A percentile compares a stretch with the other conserved stretches of the same genome.
Conservation (phyloP, 352 stramenopile genomes). For the Pythium brachiatum region DNA sequence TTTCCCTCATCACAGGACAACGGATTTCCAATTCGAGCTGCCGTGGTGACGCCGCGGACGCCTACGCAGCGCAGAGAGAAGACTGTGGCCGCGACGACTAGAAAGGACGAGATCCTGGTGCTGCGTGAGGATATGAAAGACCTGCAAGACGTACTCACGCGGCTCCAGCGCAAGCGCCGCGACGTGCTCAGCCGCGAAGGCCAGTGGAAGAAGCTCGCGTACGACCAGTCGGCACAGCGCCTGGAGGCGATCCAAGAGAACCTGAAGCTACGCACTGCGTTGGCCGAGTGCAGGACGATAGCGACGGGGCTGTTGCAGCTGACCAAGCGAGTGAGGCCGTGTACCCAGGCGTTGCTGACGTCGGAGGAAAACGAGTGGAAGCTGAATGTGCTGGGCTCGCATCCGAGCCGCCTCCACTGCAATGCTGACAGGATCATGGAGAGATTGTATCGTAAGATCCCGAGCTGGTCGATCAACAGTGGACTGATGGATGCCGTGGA, state of each 20-base stretch:
- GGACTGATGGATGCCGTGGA: constrained; percentile 4
- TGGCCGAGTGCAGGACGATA: constrained; percentile 13
- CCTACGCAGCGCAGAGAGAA: too few species aligned
- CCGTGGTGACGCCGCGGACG: too few species aligned
- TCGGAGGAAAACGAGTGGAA: constrained; percentile 25
- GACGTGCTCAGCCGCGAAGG: constrained; percentile 26
- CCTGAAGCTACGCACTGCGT: constrained; percentile 2
- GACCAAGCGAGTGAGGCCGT: neutral
- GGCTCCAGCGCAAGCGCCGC: constrained; percentile 3
- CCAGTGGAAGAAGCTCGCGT: constrained; percentile 15
- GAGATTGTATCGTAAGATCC: constrained; percentile 4
- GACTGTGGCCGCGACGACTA: too few species aligned
- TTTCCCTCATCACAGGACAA: neutral
- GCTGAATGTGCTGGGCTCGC: constrained; percentile 7
- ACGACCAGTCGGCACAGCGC: constrained; percentile 1
- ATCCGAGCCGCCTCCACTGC: constrained; percentile 9
- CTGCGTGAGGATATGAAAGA: constrained; percentile 7
- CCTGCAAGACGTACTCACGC: constrained; percentile 1
- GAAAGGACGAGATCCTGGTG: constrained; percentile 9
- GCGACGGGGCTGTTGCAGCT: constrained; percentile 3
- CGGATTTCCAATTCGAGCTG: neutral
- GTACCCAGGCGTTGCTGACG: neutral
- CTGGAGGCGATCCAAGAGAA: constrained; percentile 12
- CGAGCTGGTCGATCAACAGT: constrained; percentile 17
- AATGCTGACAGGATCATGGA: constrained; percentile 25